A percentile compares a stretch with the other conserved stretches of the same genome.
Evolutionary conservation across 352 stramenopile species (phyloP).

Genomic region (Phytophthora pisi): DNA sequence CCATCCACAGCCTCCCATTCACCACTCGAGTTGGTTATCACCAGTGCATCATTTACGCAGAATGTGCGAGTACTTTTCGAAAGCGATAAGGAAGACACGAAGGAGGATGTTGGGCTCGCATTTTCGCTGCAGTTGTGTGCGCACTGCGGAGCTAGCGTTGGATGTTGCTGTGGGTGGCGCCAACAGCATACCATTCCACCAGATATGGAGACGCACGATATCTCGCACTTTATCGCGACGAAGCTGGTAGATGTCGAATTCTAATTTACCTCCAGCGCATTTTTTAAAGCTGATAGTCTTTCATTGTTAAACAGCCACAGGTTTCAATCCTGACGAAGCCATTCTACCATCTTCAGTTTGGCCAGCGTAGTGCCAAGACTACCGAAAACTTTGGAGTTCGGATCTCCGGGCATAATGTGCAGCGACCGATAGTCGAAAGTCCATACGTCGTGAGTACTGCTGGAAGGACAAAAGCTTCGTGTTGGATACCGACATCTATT

Average conservation of each 20-base stretch:
- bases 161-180: conserved; percentile 35
- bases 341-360: conserved; percentile 17
- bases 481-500: background rate
- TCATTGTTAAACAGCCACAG: conserved; percentile 1
- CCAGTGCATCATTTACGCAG: conserved; percentile 3
- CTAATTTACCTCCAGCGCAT: background rate
- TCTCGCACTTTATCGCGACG: conserved; percentile 37
- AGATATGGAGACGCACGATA: conserved; percentile 31
- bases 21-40: conserved; percentile 14
- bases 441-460: conserved; percentile 39
- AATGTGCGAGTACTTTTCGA: conserved; percentile 27
- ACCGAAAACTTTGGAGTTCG: conserved; percentile 26
- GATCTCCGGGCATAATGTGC: conserved; percentile 42
- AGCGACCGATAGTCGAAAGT: conserved; percentile 48
- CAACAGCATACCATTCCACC: conserved; percentile 24
- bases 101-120: background rate
- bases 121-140: conserved; percentile 28
- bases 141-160: conserved; percentile 25
- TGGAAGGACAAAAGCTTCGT: background rate
- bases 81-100: background rate
- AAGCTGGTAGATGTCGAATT: conserved; percentile 25
- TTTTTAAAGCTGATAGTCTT: background rate
- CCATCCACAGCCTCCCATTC: conserved; percentile 1
- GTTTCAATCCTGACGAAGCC: background rate
- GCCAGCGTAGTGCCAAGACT: background rate